phyloP scores from a whole-genome alignment of 305 asterid genomes.

The Fraxinus dipetala region DNA sequence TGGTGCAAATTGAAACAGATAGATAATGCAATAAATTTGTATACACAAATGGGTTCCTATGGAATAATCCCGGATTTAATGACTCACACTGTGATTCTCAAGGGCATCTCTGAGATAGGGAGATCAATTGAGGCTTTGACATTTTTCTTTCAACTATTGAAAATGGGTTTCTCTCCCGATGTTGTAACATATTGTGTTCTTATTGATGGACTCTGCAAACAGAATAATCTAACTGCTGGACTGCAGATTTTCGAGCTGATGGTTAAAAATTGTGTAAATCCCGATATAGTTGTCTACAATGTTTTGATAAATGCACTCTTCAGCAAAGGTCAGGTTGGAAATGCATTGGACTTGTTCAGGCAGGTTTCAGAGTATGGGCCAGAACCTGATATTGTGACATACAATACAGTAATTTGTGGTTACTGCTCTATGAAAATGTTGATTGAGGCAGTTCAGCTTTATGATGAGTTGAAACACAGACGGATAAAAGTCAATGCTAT shows the following conservation, averaged over 20 bases:
- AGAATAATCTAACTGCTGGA: slow-evolving; percentile 30
- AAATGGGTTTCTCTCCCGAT: slow-evolving; percentile 36
- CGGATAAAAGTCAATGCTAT: slow-evolving; percentile 20
- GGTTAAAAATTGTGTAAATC: slow-evolving; percentile 30
- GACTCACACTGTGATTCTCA: slow-evolving; percentile 32
- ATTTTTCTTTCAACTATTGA: slow-evolving; percentile 37
- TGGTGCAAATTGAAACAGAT: slow-evolving; percentile 35
- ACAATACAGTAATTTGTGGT: slow-evolving; percentile 38
- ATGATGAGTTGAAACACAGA: slow-evolving; percentile 31
- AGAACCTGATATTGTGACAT: slow-evolving; percentile 44
- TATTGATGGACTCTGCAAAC: slow-evolving; percentile 41
- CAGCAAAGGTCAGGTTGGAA: slow-evolving; percentile 20
- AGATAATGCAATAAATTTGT: slow-evolving; percentile 26
- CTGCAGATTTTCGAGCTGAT: slow-evolving; percentile 32
- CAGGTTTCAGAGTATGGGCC: slow-evolving; percentile 33
- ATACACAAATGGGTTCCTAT: slow-evolving; percentile 26
- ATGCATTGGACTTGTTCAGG: slow-evolving; percentile 38
- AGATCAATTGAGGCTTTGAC: slow-evolving; percentile 24
- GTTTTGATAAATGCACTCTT: slow-evolving; percentile 38
- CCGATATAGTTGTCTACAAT: slow-evolving; percentile 36
- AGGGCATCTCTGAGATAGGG: slow-evolving; percentile 30
- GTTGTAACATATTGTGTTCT: slow-evolving; percentile 35
- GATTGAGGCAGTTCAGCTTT: slow-evolving; percentile 33
- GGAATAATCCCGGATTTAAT: slow-evolving; percentile 36
- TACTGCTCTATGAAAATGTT: slow-evolving; percentile 39